Conservation (phyloP, 495 filamentous ascomycete species). For the Lophium mytilinum region DNA sequence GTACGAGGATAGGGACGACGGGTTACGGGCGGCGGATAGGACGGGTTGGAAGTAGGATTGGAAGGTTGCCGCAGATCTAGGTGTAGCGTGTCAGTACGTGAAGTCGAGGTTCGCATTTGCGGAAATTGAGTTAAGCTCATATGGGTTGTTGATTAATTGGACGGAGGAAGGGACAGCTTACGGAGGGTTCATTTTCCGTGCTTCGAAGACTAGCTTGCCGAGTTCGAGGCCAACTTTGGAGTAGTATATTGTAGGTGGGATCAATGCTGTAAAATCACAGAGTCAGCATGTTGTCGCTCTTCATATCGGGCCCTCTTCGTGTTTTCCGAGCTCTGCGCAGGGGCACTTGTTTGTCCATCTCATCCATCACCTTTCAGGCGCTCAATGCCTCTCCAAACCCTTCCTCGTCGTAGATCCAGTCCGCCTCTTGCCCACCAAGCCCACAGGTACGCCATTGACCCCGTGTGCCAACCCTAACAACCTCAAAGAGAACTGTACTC, state of each 20-base stretch:
- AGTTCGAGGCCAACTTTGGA: constrained; percentile 80
- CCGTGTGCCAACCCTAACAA: no score
- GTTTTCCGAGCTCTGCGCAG: no score
- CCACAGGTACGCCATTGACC: no score
- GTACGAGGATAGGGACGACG: constrained; percentile 40
- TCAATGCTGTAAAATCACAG: constrained; percentile 53
- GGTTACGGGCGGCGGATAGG: constrained; percentile 60
- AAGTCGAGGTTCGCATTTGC: background rate
- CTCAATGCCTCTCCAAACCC: background rate
- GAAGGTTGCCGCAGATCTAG: constrained; percentile 68
- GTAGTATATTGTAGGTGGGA: constrained; percentile 85
- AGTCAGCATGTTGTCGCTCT: constrained; percentile 3
- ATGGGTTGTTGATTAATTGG: background rate
- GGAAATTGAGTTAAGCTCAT: background rate
- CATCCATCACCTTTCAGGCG: background rate
- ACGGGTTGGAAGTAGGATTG: constrained; percentile 77
- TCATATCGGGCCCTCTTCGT: no score
- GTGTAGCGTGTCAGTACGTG: constrained; percentile 2
- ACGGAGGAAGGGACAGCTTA: constrained; percentile 45
- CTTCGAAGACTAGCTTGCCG: constrained; percentile 73
- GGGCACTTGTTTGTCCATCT: background rate
- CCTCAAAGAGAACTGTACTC: constrained; percentile 37
- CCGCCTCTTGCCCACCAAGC: no score
- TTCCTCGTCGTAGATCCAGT: no score
- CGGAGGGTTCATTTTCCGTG: constrained; percentile 90